Evolutionary conservation across 129 eudicot genomes (phyloP), one percentile per base, ranked within the genome.

Genomic region (Flaveria trinervia): DNA sequence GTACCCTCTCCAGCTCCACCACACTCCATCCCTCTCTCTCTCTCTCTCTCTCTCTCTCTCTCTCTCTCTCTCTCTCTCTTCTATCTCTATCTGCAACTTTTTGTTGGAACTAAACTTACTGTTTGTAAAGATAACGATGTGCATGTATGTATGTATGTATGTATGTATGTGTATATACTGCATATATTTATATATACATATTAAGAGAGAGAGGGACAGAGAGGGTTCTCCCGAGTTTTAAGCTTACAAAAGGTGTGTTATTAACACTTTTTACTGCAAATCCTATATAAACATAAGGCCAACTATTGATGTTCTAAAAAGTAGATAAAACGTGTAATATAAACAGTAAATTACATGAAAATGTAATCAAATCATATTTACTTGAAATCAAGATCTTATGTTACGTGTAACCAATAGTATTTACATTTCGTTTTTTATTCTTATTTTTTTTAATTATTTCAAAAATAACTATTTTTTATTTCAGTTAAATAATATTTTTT

Each of bases 201-300:
- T 9, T 9, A 66, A 55, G 68, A 51, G 50, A 28, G 75, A 26
- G 64, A 5, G 71, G 68, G 68, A 50, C 57, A 51, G 74, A 77
- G 84, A 45, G 82, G 74, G 66, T 72, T 57, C 98, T 82, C 98
- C 98, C 98, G 98, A 83, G 91, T 76, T 88, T 93, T 83, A 82
- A 77, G 98, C 97, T 82, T 76, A 82, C 93, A 68, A 64, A 65
- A 74, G 64, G 79, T 55, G 59, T 39, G 72, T 75, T 77, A 75
- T 81, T 86, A 81, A 77, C 81, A 83, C 88, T 80, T 84, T 89
- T 86, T 80, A 80, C 97, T 81, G 91, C 79, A 85, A 85, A 79
- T 87, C 91, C 89, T 88, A 86, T 77, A 82, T 69, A 76, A 77
- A 70, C 64, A 46, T 80, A 57, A 72, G 44, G 65, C 84, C 75